Percentiles rank a stretch among this genome's conserved stretches.
Evolutionary conservation across 2,329 filamentous ascomycete genomes (phyloP).

Genomic region (Scedosporium minutisporum): DNA sequence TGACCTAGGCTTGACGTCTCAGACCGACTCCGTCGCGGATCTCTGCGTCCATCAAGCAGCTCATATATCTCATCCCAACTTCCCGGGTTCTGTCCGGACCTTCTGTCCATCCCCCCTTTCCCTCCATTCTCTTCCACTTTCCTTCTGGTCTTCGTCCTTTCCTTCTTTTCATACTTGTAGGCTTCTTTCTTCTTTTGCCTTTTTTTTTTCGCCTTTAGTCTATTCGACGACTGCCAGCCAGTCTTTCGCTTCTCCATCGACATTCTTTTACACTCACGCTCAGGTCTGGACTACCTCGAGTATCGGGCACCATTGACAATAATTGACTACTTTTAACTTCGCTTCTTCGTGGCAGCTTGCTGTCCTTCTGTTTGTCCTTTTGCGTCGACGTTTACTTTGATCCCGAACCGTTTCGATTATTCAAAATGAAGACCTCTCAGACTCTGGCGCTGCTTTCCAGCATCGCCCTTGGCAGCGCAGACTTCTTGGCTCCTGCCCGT

Average conservation of each 20-base stretch:
- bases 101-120: neutral
- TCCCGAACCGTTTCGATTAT: neutral
- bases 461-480: conserved; percentile 4
- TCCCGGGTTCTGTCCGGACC: conserved; percentile 1
- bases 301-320: neutral
- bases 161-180: conserved; percentile 2
- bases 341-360: conserved; percentile 1
- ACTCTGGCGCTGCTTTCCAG: conserved; percentile 5
- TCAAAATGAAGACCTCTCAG: conserved; percentile 5
- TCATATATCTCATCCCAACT: conserved; percentile 6
- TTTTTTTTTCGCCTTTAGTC: neutral
- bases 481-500: neutral
- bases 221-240: conserved; percentile 6
- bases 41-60: conserved; percentile 4
- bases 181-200: neutral
- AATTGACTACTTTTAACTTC: neutral
- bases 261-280: conserved; percentile 1
- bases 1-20: conserved; percentile 1
- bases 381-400: neutral
- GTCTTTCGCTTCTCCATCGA: neutral
- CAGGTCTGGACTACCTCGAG: conserved; percentile 5
- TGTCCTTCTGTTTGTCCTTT: neutral
- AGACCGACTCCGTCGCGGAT: conserved; percentile 8
- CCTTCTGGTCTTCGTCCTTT: neutral
- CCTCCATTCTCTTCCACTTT: neutral